Evolutionary conservation across 2,329 filamentous ascomycete genomes (phyloP), one percentile per base, ranked within the genome.

Genomic region (Cercospora citrullina): DNA sequence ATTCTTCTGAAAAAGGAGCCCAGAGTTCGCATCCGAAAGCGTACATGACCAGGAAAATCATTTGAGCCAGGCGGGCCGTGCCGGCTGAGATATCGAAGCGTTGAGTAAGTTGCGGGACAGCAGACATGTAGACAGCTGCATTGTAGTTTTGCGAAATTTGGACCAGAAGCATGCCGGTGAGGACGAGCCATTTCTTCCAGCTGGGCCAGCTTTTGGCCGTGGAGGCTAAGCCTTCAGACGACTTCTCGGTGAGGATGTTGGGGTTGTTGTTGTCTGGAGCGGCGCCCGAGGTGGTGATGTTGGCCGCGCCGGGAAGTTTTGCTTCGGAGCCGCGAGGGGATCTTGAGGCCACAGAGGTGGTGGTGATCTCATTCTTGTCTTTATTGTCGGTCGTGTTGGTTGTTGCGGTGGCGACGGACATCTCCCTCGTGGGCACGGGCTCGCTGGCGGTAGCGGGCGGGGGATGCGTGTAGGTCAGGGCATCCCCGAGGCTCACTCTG

Each of bases 11-110:
- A 91, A 92, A 95, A 0, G 92, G 92, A 0, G 92, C 92, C 92
- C 92, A 95, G 0, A 94, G 84, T 79, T 95, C 92, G 77, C 92
- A 95, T 39, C 92, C 92, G 77, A 95, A 94, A 42, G 91, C 92
- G 77, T 96, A 95, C 2, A 89, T 79, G 61, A 95, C 85, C 45
- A 96, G 81, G 81, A 94, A 95, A 70, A 93, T 87, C 81, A 91
- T 90, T 68, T 91, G 90, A 76, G 92, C 92, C 66, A 87, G 86
- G 64, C 91, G 87, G 4, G 89, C 91, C 4, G 86, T 87, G 77
- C 92, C 90, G 30, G 82, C 81, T 69, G 88, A 90, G 69, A 94
- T 89, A 58, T 80, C 72, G 72, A 91, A 95, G 69, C 93, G 85
- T 21, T 89, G 81, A 0, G 86, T 82, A 67, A 86, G 81, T n/a